Percentiles rank a stretch among this genome's conserved stretches.
Evolutionary conservation across 495 filamentous ascomycete genomes (phyloP).

Genomic region (Penicillium samsonianum): DNA sequence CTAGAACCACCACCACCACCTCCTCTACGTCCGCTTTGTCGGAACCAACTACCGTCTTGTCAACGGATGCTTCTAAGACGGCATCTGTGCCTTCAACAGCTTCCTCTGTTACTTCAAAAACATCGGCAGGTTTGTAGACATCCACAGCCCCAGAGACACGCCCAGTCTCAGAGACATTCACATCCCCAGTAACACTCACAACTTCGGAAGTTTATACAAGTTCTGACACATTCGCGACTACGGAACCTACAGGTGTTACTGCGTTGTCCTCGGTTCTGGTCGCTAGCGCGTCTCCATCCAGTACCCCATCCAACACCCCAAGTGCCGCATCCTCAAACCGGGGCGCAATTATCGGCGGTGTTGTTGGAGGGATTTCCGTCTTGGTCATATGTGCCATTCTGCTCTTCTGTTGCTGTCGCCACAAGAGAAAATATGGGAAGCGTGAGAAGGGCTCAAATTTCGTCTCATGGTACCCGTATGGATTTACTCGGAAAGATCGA

Average conservation of each 20-base stretch:
- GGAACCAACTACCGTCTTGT: not conserved
- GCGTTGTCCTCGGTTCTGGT: constrained; percentile 1
- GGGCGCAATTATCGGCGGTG: constrained; percentile 32
- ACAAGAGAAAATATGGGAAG: constrained; percentile 19
- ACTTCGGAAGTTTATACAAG: not conserved
- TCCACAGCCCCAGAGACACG: constrained; percentile 3
- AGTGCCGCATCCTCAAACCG: constrained; percentile 11
- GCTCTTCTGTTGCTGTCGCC: constrained; percentile 25
- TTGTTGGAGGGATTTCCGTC: constrained; percentile 26
- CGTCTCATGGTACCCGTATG: constrained; percentile 1
- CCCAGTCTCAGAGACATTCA: constrained; percentile 3
- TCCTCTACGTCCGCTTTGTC: constrained; percentile 6
- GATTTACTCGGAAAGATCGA: constrained; percentile 1
- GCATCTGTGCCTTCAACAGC: too few relatives aligned
- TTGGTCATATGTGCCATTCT: constrained; percentile 24
- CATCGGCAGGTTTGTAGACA: not conserved
- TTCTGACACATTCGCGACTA: constrained; percentile 2
- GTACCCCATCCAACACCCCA: constrained; percentile 6
- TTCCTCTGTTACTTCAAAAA: not conserved
- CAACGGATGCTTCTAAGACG: not conserved
- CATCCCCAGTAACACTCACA: not conserved
- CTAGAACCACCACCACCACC: not conserved
- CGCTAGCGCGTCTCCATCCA: not conserved
- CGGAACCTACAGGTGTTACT: not conserved
- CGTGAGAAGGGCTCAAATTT: constrained; percentile 9